Base-by-base conservation (phyloP, 2,329 filamentous ascomycete genomes). In the Colletotrichum sp. region DNA sequence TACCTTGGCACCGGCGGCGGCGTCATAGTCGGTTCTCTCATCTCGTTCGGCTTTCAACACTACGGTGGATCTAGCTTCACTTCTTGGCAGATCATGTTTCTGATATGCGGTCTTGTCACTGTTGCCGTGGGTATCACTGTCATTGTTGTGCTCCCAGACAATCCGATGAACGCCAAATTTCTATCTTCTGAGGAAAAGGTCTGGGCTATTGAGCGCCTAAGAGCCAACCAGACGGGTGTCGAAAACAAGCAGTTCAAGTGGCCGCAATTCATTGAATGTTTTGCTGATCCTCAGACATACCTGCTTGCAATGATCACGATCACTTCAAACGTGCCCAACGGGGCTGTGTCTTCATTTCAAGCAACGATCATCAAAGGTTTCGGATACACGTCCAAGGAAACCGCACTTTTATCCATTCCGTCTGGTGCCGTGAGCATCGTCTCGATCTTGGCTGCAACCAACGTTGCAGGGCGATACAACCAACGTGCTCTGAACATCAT, bases 151-250 rank as follows among this genome's bases (percentile, higher is more conserved):
- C 86, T 94, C 13, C 73, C 73, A 13, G 91, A 93, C 80, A 90
- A 90, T 79, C 91, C 92, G 77, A 88, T 93, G 34, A 81, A 86
- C 0, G 88, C 89, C 0, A 88, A 89, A 1, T 75, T 75, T 13
- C 71, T 97, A 34, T 93, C 86, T 6, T 89, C 93, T 52, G 88
- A 92, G 52, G 94, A 96, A 78, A 91, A 92, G 12, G 82, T 92
- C 0, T 87, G 95, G 60, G 93, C 93, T 0, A 86, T 96, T n/a
- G 94, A 95, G 78, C 89, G 94, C 0, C 91, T 96, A 6, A 88
- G 94, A 0, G 88, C 91, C 30, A 96, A 96, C 79, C 92, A 95
- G 80, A 94, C 94, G 76, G 94, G 94, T 1, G 92, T 94, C n/a
- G 93, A 93, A 3, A 94, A 92, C 77, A 92, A 92, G 78, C 89